phyloP scores from a whole-genome alignment of 352 stramenopile genomes.

The Globisporangium nodosum region DNA sequence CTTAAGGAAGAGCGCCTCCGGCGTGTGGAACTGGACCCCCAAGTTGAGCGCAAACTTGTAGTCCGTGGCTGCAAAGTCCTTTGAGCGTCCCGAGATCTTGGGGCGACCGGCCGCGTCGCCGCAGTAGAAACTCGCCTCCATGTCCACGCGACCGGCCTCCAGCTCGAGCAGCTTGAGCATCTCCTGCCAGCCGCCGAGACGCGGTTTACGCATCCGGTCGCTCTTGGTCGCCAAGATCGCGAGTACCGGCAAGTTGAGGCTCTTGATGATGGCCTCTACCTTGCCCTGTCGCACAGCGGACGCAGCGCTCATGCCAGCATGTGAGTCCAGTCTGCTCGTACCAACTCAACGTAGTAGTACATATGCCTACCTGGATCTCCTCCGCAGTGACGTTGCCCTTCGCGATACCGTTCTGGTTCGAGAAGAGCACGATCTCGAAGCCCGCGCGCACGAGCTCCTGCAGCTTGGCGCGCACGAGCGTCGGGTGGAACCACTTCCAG shows the following conservation, averaged over 20 bases:
- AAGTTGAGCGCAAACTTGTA: slow-evolving; percentile 89
- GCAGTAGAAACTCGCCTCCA: slow-evolving; percentile 69
- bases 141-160: slow-evolving; percentile 28
- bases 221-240: slow-evolving; percentile 66
- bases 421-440: slow-evolving; percentile 67
- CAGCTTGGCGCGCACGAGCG: slow-evolving; percentile 45
- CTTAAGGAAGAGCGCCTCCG: slow-evolving; percentile 75
- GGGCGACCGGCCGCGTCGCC: slow-evolving; percentile 75
- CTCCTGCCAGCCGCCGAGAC: slow-evolving; percentile 55
- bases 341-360: background rate
- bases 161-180: slow-evolving; percentile 31
- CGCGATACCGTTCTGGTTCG: slow-evolving; percentile 81
- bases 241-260: slow-evolving; percentile 63
- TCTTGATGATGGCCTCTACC: slow-evolving; percentile 50
- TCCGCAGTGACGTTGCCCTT: slow-evolving; percentile 59
- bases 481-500: slow-evolving; percentile 76
- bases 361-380: slow-evolving; percentile 47
- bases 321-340: background rate
- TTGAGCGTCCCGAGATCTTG: slow-evolving; percentile 55
- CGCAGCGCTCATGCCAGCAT: background rate
- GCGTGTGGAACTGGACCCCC: slow-evolving; percentile 74
- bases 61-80: slow-evolving; percentile 83
- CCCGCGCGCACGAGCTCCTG: slow-evolving; percentile 33
- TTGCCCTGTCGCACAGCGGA: slow-evolving; percentile 33
- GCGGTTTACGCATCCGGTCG: slow-evolving; percentile 78